phyloP scores from a whole-genome alignment of 2,329 filamentous ascomycete species.

The Orbilia ellipsospora region DNA sequence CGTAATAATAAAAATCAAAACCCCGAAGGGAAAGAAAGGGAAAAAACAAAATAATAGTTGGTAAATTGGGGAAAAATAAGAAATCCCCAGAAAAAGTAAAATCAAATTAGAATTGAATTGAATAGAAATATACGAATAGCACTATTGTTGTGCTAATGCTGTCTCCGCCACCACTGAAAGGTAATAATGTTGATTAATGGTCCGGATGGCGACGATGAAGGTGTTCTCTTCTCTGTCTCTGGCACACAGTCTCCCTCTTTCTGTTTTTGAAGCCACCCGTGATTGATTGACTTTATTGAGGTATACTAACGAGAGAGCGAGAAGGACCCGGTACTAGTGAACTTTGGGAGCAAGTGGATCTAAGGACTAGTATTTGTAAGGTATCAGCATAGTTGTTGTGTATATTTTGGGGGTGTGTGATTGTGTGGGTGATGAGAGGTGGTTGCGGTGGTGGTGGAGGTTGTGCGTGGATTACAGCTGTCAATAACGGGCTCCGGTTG shows the following conservation, averaged over 20 bases:
- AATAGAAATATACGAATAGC: no score
- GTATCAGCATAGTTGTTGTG: conserved; percentile 17
- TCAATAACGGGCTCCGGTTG: conserved; percentile 51
- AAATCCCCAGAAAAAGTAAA: background rate
- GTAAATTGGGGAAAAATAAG: background rate
- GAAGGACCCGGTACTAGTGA: conserved; percentile 13
- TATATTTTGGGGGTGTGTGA: background rate
- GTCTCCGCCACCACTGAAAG: no score
- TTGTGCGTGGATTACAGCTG: conserved; percentile 47
- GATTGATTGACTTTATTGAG: background rate
- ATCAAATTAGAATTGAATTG: background rate
- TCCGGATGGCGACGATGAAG: conserved; percentile 15
- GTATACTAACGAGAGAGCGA: background rate
- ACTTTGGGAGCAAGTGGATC: background rate
- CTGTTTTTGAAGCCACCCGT: background rate
- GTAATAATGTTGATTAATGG: background rate
- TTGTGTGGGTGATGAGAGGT: background rate
- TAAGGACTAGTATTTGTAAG: conserved; percentile 15
- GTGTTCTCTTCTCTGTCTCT: conserved; percentile 24
- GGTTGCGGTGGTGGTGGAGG: conserved; percentile 10
- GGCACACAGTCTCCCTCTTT: no score
- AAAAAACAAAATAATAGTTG: background rate
- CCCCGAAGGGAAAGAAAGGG: no score
- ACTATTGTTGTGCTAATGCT: no score
- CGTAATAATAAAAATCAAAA: no score